Evolutionary conservation across 257 asterid genomes (phyloP).

Genomic region (Oldenlandia corymbosa): DNA sequence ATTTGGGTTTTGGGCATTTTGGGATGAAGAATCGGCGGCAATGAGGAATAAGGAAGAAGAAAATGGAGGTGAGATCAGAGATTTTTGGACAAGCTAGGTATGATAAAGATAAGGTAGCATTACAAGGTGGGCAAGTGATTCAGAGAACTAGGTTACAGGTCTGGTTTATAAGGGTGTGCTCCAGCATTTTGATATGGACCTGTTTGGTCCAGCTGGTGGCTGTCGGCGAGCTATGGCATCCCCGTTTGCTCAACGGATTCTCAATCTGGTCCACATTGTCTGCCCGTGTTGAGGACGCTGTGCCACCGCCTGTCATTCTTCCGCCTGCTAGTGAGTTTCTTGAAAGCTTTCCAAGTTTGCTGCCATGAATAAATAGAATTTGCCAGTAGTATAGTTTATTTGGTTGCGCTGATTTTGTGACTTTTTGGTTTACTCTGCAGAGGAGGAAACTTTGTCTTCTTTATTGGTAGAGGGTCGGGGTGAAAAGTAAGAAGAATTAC

Average conservation of each 20-base stretch:
- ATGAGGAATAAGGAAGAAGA: slow-evolving; percentile 32
- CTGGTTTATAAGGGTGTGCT: slow-evolving; percentile 88
- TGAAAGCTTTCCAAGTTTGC: slow-evolving; percentile 13
- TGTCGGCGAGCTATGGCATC: slow-evolving; percentile 78
- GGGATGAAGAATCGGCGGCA: slow-evolving; percentile 45
- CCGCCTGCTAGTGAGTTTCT: slow-evolving; percentile 57
- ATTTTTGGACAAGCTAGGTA: slow-evolving; percentile 34
- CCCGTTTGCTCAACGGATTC: slow-evolving; percentile 37
- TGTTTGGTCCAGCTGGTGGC: slow-evolving; percentile 84
- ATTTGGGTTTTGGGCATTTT: slow-evolving; percentile 15
- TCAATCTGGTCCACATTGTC: slow-evolving; percentile 37
- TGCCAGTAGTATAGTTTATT: background rate
- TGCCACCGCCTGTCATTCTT: slow-evolving; percentile 36
- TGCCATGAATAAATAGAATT: background rate
- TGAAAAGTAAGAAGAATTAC: background rate
- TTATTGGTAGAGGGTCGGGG: background rate
- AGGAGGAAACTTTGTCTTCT: background rate
- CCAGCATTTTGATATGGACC: slow-evolving; percentile 87
- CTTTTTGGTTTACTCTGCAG: background rate
- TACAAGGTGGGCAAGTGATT: slow-evolving; percentile 49
- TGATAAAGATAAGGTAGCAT: slow-evolving; percentile 45
- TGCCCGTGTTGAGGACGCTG: slow-evolving; percentile 36
- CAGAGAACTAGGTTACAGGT: slow-evolving; percentile 71
- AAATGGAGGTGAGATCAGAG: slow-evolving; percentile 47
- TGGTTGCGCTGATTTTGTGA: background rate